Conservation (phyloP, 1,284 basidiomycete species). For the Boletus mariae region DNA sequence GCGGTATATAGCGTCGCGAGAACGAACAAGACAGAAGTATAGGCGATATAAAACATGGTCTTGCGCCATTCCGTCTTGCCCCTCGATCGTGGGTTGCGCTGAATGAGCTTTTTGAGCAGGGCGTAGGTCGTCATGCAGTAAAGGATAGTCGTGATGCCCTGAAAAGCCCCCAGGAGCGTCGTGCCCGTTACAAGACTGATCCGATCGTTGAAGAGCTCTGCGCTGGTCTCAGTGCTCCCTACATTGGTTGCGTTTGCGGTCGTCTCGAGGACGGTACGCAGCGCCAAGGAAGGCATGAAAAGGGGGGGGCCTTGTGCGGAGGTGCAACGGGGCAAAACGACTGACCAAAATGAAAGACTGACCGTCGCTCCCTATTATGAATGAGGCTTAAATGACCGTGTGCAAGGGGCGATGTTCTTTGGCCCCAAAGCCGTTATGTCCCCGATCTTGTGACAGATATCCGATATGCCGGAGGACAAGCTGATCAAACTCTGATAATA, state of each 20-base stretch:
- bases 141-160: slow-evolving; percentile 21
- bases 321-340: slow-evolving; percentile 4
- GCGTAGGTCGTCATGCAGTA: slow-evolving; percentile 21
- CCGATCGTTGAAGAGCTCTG: slow-evolving; percentile 17
- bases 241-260: slow-evolving; percentile 5
- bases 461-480: neutral
- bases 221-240: slow-evolving; percentile 4
- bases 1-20: slow-evolving; percentile 31
- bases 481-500: slow-evolving; percentile 19
- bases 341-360: slow-evolving; percentile 13
- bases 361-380: slow-evolving; percentile 14
- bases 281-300: slow-evolving; percentile 6
- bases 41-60: slow-evolving; percentile 27
- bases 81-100: slow-evolving; percentile 2
- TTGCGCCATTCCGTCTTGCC: slow-evolving; percentile 12
- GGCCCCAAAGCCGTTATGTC: neutral
- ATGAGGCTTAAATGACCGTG: slow-evolving; percentile 27
- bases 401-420: slow-evolving; percentile 11
- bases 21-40: slow-evolving; percentile 30
- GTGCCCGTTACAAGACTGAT: slow-evolving; percentile 26
- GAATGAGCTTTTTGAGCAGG: slow-evolving; percentile 22
- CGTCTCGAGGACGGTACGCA: slow-evolving; percentile 5
- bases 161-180: slow-evolving; percentile 22
- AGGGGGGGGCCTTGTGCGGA: slow-evolving; percentile 4
- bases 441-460: neutral